Evolutionary conservation across 805 yeast genomes (phyloP), one percentile per base, ranked within the genome.

Genomic region (Candida arabinofermentans): DNA sequence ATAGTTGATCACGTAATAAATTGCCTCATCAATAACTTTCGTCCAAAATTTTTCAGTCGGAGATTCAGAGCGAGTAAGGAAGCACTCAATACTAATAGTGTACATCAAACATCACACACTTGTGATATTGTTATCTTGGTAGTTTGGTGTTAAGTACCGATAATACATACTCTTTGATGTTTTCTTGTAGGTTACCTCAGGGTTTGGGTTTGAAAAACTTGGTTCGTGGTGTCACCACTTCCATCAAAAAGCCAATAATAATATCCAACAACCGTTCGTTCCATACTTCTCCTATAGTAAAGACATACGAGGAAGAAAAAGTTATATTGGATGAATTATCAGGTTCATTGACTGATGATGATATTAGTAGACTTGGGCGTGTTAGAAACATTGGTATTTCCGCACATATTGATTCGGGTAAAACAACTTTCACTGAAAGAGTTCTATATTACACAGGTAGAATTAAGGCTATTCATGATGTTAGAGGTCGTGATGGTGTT

Each of bases 391-490:
- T 93, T 52, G 99, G 99, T 65, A 88, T 93, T 43, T 87, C 96
- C 13, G 99, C 99, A 8, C 99, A 93, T 65, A 93, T 93, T 57
- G 99, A 93, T 64, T 88, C 96, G 3, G 99, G 99, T 46, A 93
- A 93, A 61, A 93, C 99, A 37, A 93, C 99, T 0, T 93, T 93
- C 67, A 93, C 98, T 13, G 99, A 93, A 68, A 85, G 99, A 64
- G 99, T 93, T 24, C 69, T 93, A 55, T 93, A 78, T 68, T 93
- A 93, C 64, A 93, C 99, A 2, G 99, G 99, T 46, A 79, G 99
- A 61, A 93, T 93, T 65, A 87, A 90, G 61, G 95, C 96, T 23
- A 91, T 90, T 57, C 98, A 90, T 60, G 98, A 90, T 66, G 97
- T 86, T 35, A 77, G 99, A 64, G 99, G 99, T 36, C 80, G 93